Evolutionary conservation across 2,329 filamentous ascomycete genomes (phyloP).

Genomic region (Ophiostoma populinum): DNA sequence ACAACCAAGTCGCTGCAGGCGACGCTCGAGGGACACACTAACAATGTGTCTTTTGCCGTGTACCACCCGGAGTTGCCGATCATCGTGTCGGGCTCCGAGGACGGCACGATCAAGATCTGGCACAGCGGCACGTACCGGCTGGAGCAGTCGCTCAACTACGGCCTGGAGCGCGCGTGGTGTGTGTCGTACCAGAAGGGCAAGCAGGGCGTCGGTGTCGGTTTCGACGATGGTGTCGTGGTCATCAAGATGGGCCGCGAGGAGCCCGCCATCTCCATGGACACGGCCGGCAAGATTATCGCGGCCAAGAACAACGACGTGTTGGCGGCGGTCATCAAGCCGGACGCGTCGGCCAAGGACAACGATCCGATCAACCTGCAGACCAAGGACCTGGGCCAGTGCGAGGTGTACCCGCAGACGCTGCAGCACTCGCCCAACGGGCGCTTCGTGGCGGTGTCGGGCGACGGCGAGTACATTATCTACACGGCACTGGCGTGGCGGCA

Average conservation of each 20-base stretch:
- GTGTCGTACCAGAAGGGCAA: constrained; percentile 88
- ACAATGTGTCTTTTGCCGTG: constrained; percentile 94
- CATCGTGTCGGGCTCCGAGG: constrained; percentile 94
- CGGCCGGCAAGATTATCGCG: constrained; percentile 90
- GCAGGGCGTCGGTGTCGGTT: constrained; percentile 88
- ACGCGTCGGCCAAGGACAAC: constrained; percentile 72
- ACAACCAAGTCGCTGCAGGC: constrained; percentile 95
- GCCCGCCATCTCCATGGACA: constrained; percentile 93
- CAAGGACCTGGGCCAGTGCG: constrained; percentile 90
- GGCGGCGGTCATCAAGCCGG: constrained; percentile 87
- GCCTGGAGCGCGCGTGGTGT: constrained; percentile 92
- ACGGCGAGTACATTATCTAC: constrained; percentile 98
- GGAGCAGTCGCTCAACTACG: constrained; percentile 92
- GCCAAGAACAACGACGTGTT: constrained; percentile 90
- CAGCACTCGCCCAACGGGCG: constrained; percentile 86
- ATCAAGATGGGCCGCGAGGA: constrained; percentile 96
- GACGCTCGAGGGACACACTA: constrained; percentile 89
- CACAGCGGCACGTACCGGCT: constrained; percentile 94
- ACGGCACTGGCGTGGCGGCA: constrained; percentile 93
- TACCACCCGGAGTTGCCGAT: constrained; percentile 95
- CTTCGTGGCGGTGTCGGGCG: constrained; percentile 76
- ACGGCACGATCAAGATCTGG: constrained; percentile 96
- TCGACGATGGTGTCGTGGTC: constrained; percentile 93
- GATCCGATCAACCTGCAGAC: constrained; percentile 70
- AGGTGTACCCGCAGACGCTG: constrained; percentile 90